These are phyloP conservation scores for Emmonsiellopsis sp. DNA, from an alignment of 2,329 filamentous ascomycete genomes.

Conservation along the genomic window DNA sequence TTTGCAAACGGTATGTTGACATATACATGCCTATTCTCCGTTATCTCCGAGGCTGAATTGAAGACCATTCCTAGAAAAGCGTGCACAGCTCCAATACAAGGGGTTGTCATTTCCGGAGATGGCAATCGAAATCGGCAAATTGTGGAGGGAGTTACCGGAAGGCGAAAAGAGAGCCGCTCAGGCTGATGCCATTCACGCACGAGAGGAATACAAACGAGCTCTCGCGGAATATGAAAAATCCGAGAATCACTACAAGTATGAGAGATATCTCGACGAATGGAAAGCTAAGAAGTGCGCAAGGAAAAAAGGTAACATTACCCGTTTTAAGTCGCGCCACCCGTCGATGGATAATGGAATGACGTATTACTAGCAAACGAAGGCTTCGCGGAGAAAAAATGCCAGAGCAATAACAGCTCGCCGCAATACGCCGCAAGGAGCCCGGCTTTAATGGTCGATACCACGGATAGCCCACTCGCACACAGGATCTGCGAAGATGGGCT, in stretches of 20 bases:
- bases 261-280: slow-evolving; percentile 5
- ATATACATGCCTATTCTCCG: background rate
- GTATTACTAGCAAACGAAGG: background rate
- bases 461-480: background rate
- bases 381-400: background rate
- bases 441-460: background rate
- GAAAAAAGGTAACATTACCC: slow-evolving; percentile 2
- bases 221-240: slow-evolving; percentile 5
- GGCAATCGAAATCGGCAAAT: slow-evolving; percentile 7
- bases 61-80: slow-evolving; percentile 4
- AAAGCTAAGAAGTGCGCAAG: slow-evolving; percentile 3
- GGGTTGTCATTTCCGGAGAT: slow-evolving; percentile 7
- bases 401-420: background rate
- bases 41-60: background rate
- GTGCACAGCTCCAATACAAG: slow-evolving; percentile 3
- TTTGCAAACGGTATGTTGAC: slow-evolving; percentile 6
- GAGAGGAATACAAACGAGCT: slow-evolving; percentile 5
- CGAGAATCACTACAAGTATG: slow-evolving; percentile 2
- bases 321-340: background rate
- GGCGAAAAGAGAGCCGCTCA: slow-evolving; percentile 6
- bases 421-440: slow-evolving; percentile 1
- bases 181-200: background rate
- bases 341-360: background rate
- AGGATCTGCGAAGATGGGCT: background rate
- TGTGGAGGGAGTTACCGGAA: slow-evolving; percentile 7